Conservation (phyloP, 2,329 filamentous ascomycete species). For the Alternaria metachromatica region DNA sequence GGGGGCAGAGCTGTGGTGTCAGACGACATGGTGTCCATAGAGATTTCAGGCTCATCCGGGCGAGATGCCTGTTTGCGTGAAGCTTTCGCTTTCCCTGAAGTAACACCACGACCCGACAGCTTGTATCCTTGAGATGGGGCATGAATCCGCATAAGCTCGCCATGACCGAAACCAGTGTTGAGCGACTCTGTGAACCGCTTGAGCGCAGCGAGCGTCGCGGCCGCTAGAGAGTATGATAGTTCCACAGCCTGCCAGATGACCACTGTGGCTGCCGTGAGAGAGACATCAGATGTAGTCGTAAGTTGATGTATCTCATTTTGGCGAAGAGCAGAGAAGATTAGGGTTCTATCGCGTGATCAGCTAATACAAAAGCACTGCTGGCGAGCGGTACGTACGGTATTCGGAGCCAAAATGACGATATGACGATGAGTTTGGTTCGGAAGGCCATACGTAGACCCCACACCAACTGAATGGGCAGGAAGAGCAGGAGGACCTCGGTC, state of each 20-base stretch:
- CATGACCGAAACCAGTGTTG: conserved; percentile 21
- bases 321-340: conserved; percentile 14
- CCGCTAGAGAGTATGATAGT: conserved; percentile 15
- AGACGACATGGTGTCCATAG: not conserved
- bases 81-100: not conserved
- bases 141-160: conserved; percentile 17
- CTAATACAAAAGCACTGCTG: not conserved
- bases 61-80: not conserved
- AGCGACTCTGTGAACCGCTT: conserved; percentile 20
- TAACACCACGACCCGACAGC: conserved; percentile 10
- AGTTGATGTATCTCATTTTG: conserved; percentile 8
- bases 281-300: conserved; percentile 2
- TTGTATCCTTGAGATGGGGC: conserved; percentile 10
- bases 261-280: conserved; percentile 12
- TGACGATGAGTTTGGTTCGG: conserved; percentile 22
- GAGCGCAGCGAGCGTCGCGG: conserved; percentile 15
- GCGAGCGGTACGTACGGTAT: conserved; percentile 14
- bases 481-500: conserved; percentile 5
- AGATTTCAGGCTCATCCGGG: not conserved
- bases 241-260: conserved; percentile 21
- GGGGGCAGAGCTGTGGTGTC: not conserved
- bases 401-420: conserved; percentile 25
- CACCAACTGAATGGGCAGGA: conserved; percentile 22
- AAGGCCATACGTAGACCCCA: conserved; percentile 21
- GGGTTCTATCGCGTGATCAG: not conserved